Conservation (phyloP, 495 filamentous ascomycete species). For the Glarea lozoyensis region DNA sequence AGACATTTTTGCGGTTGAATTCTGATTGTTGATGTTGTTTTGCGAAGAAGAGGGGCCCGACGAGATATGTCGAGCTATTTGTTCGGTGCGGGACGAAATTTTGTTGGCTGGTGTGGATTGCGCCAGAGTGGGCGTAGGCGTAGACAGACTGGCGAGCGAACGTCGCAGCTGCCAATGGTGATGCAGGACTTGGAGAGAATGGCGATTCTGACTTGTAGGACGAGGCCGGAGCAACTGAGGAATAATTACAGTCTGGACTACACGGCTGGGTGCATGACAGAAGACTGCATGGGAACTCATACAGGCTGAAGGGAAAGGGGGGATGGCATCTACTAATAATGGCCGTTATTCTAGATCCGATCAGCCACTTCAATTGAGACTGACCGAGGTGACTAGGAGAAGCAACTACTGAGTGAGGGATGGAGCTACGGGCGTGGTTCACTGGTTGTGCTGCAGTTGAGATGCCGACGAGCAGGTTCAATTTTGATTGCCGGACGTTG, state of each 20-base stretch:
- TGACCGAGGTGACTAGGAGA: too few relatives aligned
- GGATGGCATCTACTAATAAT: background rate
- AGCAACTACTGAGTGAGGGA: too few relatives aligned
- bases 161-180: conserved; percentile 4
- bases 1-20: conserved; percentile 32
- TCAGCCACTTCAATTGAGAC: background rate
- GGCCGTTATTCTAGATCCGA: background rate
- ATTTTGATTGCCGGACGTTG: too few relatives aligned
- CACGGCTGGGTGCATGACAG: too few relatives aligned
- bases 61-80: conserved; percentile 49
- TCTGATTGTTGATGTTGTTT: conserved; percentile 30
- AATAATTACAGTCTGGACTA: too few relatives aligned
- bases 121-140: conserved; percentile 19
- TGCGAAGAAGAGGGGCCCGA: conserved; percentile 21
- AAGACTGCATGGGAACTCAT: conserved; percentile 4
- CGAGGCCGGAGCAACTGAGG: too few relatives aligned
- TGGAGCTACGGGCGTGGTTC: too few relatives aligned
- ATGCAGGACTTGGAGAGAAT: background rate
- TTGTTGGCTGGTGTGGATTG: conserved; percentile 32
- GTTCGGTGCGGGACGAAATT: conserved; percentile 38
- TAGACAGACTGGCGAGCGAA: conserved; percentile 3
- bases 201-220: too few relatives aligned
- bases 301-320: conserved; percentile 3
- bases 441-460: too few relatives aligned
- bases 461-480: too few relatives aligned